Evolutionary conservation across 257 asterid species (phyloP).

Genomic region (Ligustrum vulgare): DNA sequence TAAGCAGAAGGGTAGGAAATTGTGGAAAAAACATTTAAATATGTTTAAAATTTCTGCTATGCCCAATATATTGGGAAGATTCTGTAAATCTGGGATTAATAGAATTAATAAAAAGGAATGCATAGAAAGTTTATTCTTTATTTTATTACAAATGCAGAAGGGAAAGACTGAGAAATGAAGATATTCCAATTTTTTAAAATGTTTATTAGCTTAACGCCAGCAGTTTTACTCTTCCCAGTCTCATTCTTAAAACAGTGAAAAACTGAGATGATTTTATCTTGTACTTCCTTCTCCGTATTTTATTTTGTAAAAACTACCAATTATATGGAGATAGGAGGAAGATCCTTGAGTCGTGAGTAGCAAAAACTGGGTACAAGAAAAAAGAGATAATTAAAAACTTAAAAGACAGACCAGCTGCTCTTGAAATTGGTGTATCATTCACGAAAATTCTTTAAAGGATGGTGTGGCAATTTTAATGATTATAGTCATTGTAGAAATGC

Average conservation of each 20-base stretch:
- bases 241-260: too few relatives aligned
- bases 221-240: too few relatives aligned
- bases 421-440: conserved; percentile 4
- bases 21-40: background rate
- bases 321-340: background rate
- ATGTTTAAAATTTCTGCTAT: background rate
- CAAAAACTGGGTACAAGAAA: background rate
- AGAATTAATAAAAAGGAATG: background rate
- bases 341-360: background rate
- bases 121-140: background rate
- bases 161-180: background rate
- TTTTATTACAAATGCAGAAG: background rate
- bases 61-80: background rate
- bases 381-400: conserved; percentile 10
- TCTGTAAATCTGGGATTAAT: background rate
- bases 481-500: background rate
- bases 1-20: background rate
- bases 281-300: too few relatives aligned
- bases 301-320: background rate
- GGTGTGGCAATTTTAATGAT: too few relatives aligned
- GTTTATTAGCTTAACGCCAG: too few relatives aligned
- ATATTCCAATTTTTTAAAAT: background rate
- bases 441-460: background rate
- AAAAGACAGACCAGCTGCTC: conserved; percentile 3
- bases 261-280: too few relatives aligned